These are phyloP conservation scores for Fusarium secorum DNA, from an alignment of 2,329 filamentous ascomycete species.

Conservation along the genomic window DNA sequence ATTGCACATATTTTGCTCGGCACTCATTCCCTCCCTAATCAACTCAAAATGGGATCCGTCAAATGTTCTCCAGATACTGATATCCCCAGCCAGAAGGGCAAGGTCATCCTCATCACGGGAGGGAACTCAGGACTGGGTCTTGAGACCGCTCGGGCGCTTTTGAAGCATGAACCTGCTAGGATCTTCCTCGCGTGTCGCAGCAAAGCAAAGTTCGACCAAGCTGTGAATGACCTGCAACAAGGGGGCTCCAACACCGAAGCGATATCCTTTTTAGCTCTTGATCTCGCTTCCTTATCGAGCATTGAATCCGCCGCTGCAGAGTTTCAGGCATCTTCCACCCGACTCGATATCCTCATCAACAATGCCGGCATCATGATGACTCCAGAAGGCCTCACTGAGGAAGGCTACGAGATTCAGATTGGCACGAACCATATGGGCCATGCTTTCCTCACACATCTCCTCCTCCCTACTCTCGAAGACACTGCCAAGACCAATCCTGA, in stretches of 20 bases:
- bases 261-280: background rate
- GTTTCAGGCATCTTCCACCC: background rate
- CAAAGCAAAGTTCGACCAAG: conserved; percentile 4
- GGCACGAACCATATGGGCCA: conserved; percentile 4
- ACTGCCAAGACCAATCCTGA: background rate
- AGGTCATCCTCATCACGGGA: conserved; percentile 2
- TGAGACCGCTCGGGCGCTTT: background rate
- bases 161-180: background rate
- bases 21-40: accelerated
- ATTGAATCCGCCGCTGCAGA: background rate
- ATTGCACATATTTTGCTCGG: accelerated
- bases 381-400: background rate
- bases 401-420: conserved; percentile 6
- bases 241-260: background rate
- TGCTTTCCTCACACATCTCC: background rate
- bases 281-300: background rate
- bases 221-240: background rate
- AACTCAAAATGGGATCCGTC: background rate
- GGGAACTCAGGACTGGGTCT: background rate
- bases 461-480: background rate
- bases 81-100: background rate
- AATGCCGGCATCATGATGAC: conserved; percentile 17
- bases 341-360: background rate
- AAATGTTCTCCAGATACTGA: background rate
- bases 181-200: conserved; percentile 5